Percentiles rank a stretch among this genome's conserved stretches.
These are phyloP conservation scores for Russula abietina DNA, from an alignment of 768 basidiomycete genomes.

Conservation along the genomic window DNA sequence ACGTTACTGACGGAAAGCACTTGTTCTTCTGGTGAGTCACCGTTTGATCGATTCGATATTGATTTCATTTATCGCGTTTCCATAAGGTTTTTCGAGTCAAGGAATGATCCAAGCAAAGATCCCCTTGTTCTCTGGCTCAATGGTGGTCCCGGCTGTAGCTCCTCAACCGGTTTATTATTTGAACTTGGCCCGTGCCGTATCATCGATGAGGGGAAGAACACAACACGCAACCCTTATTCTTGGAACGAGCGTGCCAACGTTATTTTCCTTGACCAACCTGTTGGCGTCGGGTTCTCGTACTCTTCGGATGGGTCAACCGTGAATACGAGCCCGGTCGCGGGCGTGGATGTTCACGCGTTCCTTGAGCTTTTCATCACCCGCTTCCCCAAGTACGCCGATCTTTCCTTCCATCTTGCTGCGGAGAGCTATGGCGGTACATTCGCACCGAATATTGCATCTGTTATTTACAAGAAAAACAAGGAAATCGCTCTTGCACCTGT, in stretches of 20 bases:
- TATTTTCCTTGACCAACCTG: conserved; percentile 74
- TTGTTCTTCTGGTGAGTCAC: conserved; percentile 51
- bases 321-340: conserved; percentile 76
- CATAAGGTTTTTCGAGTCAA: conserved; percentile 82
- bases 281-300: conserved; percentile 89
- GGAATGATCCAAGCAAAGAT: conserved; percentile 63
- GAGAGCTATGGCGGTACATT: conserved; percentile 74
- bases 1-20: conserved; percentile 48
- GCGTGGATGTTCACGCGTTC: conserved; percentile 85
- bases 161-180: conserved; percentile 25
- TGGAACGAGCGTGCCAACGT: conserved; percentile 82
- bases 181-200: conserved; percentile 25
- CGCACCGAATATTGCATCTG: conserved; percentile 77
- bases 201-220: conserved; percentile 43
- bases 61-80: neutral
- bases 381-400: conserved; percentile 64
- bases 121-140: conserved; percentile 91
- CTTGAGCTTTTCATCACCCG: conserved; percentile 72
- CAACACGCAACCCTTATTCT: conserved; percentile 67
- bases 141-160: conserved; percentile 49
- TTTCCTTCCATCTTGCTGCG: conserved; percentile 73
- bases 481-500: conserved; percentile 40
- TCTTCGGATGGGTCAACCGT: conserved; percentile 68
- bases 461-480: conserved; percentile 76
- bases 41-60: neutral